Conservation (phyloP, 495 filamentous ascomycete genomes). For the Entonaema liquescens region DNA sequence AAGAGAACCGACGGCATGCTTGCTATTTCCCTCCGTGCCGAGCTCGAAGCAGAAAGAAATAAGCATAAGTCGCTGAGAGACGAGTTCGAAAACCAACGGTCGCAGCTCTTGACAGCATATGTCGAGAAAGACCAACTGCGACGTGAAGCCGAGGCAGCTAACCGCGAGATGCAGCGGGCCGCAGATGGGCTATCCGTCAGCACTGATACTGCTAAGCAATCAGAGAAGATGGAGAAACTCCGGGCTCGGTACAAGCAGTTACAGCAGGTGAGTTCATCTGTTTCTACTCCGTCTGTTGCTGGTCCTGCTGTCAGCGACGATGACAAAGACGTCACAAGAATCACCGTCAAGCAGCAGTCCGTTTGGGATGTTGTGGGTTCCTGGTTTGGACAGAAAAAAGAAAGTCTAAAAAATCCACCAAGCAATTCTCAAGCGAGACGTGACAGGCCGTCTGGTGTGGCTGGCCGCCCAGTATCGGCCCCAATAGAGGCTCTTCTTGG, state of each 20-base stretch:
- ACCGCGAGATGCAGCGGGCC: conserved; percentile 48
- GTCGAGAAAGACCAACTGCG: conserved; percentile 63
- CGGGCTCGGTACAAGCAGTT: conserved; percentile 56
- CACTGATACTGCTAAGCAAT: conserved; percentile 50
- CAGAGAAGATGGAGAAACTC: conserved; percentile 61
- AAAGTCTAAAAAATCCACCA: conserved; percentile 11
- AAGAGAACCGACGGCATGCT: conserved; percentile 63
- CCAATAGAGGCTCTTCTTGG: not conserved
- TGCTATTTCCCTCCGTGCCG: conserved; percentile 58
- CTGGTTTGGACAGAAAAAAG: conserved; percentile 22
- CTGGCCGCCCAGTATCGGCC: conserved; percentile 19
- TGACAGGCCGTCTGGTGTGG: conserved; percentile 13
- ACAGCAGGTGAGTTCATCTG: conserved; percentile 54
- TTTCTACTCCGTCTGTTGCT: conserved; percentile 9
- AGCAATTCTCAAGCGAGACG: conserved; percentile 23
- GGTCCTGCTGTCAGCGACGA: conserved; percentile 15
- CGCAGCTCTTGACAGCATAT: conserved; percentile 60
- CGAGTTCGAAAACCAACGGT: conserved; percentile 60
- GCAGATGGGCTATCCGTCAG: conserved; percentile 40
- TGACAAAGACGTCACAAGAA: conserved; percentile 28
- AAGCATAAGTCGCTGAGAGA: conserved; percentile 51
- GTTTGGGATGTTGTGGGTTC: conserved; percentile 32
- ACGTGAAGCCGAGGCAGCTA: conserved; percentile 59
- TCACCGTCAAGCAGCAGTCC: conserved; percentile 33
- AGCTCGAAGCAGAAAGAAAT: conserved; percentile 58